Conservation (phyloP, 768 basidiomycete species). For the Tylopilus vinaceipallidus region DNA sequence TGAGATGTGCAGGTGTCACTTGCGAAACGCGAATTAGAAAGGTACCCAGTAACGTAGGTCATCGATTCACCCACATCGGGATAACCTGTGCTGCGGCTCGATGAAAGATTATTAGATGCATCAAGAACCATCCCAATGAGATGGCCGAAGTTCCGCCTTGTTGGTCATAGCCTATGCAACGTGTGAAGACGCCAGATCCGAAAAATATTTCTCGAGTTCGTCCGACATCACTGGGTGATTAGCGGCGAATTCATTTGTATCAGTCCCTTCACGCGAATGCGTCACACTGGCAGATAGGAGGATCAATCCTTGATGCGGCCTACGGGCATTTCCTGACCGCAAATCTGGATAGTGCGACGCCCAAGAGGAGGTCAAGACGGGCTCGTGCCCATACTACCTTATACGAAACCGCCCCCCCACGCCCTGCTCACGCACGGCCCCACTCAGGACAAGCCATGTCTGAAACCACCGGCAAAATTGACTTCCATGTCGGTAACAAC, state of each 20-base stretch:
- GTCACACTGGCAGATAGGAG: background rate
- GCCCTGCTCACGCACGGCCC: too few species aligned
- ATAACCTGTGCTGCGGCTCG: background rate
- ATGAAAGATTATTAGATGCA: too few species aligned
- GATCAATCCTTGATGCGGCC: background rate
- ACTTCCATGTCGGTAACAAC: conserved; percentile 18
- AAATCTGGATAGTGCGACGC: background rate
- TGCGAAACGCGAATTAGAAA: background rate
- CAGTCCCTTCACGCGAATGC: background rate
- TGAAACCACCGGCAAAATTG: conserved; percentile 22
- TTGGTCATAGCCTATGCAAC: too few species aligned
- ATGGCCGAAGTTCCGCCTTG: too few species aligned
- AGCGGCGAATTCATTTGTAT: too few species aligned
- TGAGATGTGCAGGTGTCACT: background rate
- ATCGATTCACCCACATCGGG: background rate
- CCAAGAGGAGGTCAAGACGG: too few species aligned
- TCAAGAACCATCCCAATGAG: too few species aligned
- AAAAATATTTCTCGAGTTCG: too few species aligned
- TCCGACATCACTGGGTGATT: too few species aligned
- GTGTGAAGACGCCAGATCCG: too few species aligned
- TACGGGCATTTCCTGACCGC: background rate
- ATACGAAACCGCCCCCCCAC: too few species aligned
- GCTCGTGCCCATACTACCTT: background rate
- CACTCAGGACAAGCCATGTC: conserved; percentile 7
- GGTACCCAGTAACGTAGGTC: background rate